phyloP scores from a whole-genome alignment of 495 filamentous ascomycete genomes.

The Neurospora hispaniola region DNA sequence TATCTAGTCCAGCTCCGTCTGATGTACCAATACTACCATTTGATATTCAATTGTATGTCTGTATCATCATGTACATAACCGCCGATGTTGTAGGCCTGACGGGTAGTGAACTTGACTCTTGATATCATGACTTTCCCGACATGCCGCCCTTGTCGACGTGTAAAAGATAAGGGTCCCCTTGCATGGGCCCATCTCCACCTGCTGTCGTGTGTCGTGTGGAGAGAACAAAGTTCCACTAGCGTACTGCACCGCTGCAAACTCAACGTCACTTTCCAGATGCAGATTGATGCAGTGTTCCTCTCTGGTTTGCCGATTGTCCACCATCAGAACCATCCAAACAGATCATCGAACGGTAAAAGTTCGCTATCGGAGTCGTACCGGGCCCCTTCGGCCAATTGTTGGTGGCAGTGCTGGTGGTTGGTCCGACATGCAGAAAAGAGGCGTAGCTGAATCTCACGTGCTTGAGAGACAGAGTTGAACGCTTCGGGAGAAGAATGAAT shows the following conservation, averaged over 20 bases:
- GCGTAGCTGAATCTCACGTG: not conserved
- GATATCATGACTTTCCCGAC: not conserved
- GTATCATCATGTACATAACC: too few relatives aligned
- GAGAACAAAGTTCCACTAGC: not conserved
- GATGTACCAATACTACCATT: not conserved
- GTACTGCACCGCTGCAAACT: not conserved
- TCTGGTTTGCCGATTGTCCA: not conserved
- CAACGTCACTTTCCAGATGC: not conserved
- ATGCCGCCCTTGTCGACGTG: not conserved
- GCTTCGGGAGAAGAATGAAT: not conserved
- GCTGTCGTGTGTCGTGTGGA: not conserved
- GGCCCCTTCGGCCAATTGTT: not conserved
- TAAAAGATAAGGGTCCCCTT: not conserved
- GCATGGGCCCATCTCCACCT: not conserved
- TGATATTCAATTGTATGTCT: not conserved
- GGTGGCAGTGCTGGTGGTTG: not conserved
- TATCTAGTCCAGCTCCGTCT: not conserved
- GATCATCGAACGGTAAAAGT: not conserved
- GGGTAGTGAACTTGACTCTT: too few relatives aligned
- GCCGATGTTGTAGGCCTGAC: too few relatives aligned
- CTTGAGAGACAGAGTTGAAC: not conserved
- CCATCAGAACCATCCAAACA: not conserved
- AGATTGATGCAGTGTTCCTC: not conserved
- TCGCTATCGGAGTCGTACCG: not conserved
- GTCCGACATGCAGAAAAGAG: not conserved